Conservation (phyloP, 1,284 basidiomycete genomes). For the Pisolithus thermaeus region DNA sequence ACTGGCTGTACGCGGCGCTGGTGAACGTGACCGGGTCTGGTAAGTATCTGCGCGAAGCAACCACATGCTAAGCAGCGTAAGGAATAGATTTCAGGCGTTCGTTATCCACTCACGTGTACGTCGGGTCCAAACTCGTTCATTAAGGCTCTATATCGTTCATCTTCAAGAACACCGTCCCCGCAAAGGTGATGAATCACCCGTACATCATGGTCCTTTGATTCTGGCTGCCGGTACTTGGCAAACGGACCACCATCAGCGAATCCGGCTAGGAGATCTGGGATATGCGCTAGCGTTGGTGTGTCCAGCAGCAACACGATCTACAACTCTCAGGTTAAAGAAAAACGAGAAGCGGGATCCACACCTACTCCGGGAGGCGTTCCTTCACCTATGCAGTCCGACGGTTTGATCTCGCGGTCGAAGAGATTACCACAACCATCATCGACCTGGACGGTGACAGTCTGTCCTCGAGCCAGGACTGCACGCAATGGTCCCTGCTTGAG, state of each 20-base stretch:
- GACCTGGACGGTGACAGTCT: slow-evolving; percentile 50
- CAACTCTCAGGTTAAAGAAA: not conserved
- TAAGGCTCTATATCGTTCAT: slow-evolving; percentile 66
- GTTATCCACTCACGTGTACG: slow-evolving; percentile 45
- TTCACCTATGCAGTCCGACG: slow-evolving; percentile 56
- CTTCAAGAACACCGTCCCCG: slow-evolving; percentile 62
- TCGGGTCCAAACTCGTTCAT: slow-evolving; percentile 57
- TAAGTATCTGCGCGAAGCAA: slow-evolving; percentile 55
- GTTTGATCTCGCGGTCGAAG: slow-evolving; percentile 41
- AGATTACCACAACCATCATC: slow-evolving; percentile 35
- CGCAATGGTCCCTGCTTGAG: slow-evolving; percentile 55
- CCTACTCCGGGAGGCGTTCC: slow-evolving; percentile 45
- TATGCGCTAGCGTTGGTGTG: slow-evolving; percentile 54
- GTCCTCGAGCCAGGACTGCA: slow-evolving; percentile 43
- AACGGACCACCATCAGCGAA: slow-evolving; percentile 50
- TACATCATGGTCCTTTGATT: slow-evolving; percentile 42
- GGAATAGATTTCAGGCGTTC: not conserved
- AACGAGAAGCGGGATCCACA: not conserved
- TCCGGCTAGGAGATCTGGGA: slow-evolving; percentile 51
- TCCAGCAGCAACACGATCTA: slow-evolving; percentile 60
- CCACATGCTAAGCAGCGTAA: slow-evolving; percentile 49
- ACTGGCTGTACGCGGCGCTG: slow-evolving; percentile 65
- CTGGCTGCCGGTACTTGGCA: slow-evolving; percentile 39
- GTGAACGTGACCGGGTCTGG: slow-evolving; percentile 73
- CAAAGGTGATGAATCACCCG: slow-evolving; percentile 63